phyloP scores from a whole-genome alignment of 495 filamentous ascomycete species.

The Cercophora sp. region DNA sequence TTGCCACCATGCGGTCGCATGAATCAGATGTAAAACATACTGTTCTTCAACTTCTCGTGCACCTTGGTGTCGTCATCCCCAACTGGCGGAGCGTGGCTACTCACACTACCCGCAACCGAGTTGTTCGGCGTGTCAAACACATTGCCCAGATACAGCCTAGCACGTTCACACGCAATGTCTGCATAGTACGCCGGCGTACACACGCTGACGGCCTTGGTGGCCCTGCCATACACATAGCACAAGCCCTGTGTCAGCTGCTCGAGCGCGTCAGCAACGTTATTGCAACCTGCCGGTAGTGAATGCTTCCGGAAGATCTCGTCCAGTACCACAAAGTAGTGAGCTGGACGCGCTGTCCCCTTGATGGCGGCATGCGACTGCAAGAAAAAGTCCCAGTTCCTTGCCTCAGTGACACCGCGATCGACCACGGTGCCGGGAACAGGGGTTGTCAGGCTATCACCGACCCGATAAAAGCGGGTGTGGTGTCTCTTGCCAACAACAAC shows the following conservation, averaged over 20 bases:
- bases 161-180: slow-evolving; percentile 65
- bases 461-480: slow-evolving; percentile 74
- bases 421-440: slow-evolving; percentile 77
- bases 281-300: neutral
- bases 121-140: neutral
- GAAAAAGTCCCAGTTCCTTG: slow-evolving; percentile 71
- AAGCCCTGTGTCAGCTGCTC: slow-evolving; percentile 62
- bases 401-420: slow-evolving; percentile 71
- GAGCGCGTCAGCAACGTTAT: slow-evolving; percentile 50
- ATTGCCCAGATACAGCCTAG: slow-evolving; percentile 16
- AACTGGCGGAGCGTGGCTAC: neutral
- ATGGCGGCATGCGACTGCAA: slow-evolving; percentile 72
- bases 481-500: slow-evolving; percentile 74
- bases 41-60: neutral
- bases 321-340: slow-evolving; percentile 68
- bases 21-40: slow-evolving; percentile 1
- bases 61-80: neutral
- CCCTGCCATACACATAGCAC: slow-evolving; percentile 68
- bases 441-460: slow-evolving; percentile 28
- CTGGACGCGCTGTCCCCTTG: slow-evolving; percentile 74
- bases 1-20: too few relatives aligned
- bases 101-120: neutral
- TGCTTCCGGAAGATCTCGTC: slow-evolving; percentile 60
- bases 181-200: slow-evolving; percentile 75
- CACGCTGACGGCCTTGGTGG: slow-evolving; percentile 67